Evolutionary conservation across 2,329 filamentous ascomycete genomes (phyloP).

Genomic region (Ambrosiella xylebori): DNA sequence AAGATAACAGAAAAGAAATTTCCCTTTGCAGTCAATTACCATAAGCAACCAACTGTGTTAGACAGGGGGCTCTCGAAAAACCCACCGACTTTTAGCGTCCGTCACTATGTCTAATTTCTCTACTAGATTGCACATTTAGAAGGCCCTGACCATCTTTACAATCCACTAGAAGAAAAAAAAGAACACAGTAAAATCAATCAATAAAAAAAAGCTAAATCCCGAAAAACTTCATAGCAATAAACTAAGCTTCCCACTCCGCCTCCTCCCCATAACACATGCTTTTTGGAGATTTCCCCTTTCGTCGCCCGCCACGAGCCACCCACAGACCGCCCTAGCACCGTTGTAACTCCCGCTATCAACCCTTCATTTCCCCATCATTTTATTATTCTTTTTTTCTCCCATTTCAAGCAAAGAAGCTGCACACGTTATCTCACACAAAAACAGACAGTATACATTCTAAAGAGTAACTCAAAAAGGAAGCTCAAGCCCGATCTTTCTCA

Average conservation of each 20-base stretch:
- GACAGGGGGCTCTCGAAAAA: no score
- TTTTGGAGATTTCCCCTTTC: neutral
- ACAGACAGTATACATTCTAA: no score
- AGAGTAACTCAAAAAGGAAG: neutral
- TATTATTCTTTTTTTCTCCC: neutral
- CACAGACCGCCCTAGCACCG: slow-evolving; percentile 1
- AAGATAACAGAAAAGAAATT: neutral
- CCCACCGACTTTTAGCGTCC: neutral
- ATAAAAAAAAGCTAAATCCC: neutral
- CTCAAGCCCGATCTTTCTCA: neutral
- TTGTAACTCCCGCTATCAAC: neutral
- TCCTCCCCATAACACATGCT: neutral
- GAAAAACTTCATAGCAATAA: neutral
- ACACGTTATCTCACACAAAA: no score
- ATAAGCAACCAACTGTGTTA: no score
- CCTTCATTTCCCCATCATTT: neutral
- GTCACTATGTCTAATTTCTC: neutral
- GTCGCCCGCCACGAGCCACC: neutral
- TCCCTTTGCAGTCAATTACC: no score
- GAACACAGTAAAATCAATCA: neutral
- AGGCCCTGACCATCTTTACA: neutral
- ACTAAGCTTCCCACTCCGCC: neutral
- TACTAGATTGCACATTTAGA: neutral
- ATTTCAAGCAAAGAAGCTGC: neutral
- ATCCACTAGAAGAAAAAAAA: neutral